Evolutionary conservation across 2,329 filamentous ascomycete species (phyloP).

Genomic region (Botryosphaeria agaves): DNA sequence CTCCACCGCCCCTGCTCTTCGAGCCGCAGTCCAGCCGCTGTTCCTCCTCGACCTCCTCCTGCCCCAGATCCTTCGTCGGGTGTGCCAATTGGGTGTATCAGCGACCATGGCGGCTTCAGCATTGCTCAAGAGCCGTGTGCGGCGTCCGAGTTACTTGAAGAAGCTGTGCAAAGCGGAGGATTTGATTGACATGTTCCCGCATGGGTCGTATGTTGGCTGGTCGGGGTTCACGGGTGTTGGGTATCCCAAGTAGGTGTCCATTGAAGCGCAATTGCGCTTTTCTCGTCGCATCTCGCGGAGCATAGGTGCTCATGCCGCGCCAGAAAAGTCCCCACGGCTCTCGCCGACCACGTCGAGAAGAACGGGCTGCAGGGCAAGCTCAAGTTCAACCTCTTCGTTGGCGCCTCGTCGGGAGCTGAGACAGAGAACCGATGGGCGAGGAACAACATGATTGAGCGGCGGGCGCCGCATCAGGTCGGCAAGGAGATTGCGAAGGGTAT

Average conservation of each 20-base stretch:
- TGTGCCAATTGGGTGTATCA: not conserved
- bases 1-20: too few species aligned
- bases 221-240: slow-evolving; percentile 81
- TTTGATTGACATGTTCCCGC: slow-evolving; percentile 62
- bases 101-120: slow-evolving; percentile 36
- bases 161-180: slow-evolving; percentile 70
- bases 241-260: slow-evolving; percentile 55
- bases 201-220: slow-evolving; percentile 80
- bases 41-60: too few species aligned
- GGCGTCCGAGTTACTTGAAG: slow-evolving; percentile 58
- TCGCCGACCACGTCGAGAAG: slow-evolving; percentile 79
- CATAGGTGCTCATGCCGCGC: slow-evolving; percentile 5
- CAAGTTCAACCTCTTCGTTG: slow-evolving; percentile 76
- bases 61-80: not conserved
- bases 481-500: slow-evolving; percentile 84
- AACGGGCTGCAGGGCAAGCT: slow-evolving; percentile 71
- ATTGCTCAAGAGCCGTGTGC: slow-evolving; percentile 57
- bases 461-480: slow-evolving; percentile 74
- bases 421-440: slow-evolving; percentile 86
- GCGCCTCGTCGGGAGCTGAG: slow-evolving; percentile 76
- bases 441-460: slow-evolving; percentile 77
- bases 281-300: slow-evolving; percentile 1
- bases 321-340: slow-evolving; percentile 66
- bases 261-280: slow-evolving; percentile 5
- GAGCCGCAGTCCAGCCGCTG: too few species aligned